phyloP scores from a whole-genome alignment of 2,329 filamentous ascomycete genomes.

The Stagonosporopsis chrysanthemi region DNA sequence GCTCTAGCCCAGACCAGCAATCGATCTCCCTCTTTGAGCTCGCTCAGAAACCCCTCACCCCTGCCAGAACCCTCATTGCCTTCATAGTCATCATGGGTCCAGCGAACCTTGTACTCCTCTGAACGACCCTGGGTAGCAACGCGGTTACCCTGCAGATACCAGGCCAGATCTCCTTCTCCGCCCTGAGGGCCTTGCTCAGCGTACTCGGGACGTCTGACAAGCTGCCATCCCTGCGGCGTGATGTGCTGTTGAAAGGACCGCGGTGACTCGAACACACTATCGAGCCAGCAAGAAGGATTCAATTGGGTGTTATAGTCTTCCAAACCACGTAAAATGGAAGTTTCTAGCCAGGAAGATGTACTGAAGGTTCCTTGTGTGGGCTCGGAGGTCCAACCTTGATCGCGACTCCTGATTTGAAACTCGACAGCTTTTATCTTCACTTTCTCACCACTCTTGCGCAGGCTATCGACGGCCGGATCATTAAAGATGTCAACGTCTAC shows the following conservation, averaged over 20 bases:
- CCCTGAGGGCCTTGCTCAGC: slow-evolving; percentile 32
- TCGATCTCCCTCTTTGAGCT: slow-evolving; percentile 36
- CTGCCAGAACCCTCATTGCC: slow-evolving; percentile 37
- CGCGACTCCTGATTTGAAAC: slow-evolving; percentile 34
- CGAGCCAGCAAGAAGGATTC: slow-evolving; percentile 11
- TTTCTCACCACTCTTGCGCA: slow-evolving; percentile 23
- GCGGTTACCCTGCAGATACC: slow-evolving; percentile 45
- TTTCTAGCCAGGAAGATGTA: slow-evolving; percentile 46
- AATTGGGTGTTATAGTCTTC: slow-evolving; percentile 5
- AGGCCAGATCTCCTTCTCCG: slow-evolving; percentile 35
- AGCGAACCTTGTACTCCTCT: slow-evolving; percentile 29
- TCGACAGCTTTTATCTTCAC: slow-evolving; percentile 33
- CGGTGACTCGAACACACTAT: slow-evolving; percentile 3
- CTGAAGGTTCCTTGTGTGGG: slow-evolving; percentile 33
- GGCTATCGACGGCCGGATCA: slow-evolving; percentile 7
- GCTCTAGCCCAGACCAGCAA: slow-evolving; percentile 44
- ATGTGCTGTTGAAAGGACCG: slow-evolving; percentile 8
- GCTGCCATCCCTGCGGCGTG: slow-evolving; percentile 20
- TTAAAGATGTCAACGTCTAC: slow-evolving; percentile 25
- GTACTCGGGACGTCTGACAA: slow-evolving; percentile 29
- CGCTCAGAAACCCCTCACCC: slow-evolving; percentile 38
- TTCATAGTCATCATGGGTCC: slow-evolving; percentile 22
- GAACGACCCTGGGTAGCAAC: slow-evolving; percentile 24
- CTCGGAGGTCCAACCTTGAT: slow-evolving; percentile 47
- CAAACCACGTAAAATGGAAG: slow-evolving; percentile 37